Evolutionary conservation across 2,329 filamentous ascomycete genomes (phyloP).

Genomic region (Aspergillus pseudoviridinutans): DNA sequence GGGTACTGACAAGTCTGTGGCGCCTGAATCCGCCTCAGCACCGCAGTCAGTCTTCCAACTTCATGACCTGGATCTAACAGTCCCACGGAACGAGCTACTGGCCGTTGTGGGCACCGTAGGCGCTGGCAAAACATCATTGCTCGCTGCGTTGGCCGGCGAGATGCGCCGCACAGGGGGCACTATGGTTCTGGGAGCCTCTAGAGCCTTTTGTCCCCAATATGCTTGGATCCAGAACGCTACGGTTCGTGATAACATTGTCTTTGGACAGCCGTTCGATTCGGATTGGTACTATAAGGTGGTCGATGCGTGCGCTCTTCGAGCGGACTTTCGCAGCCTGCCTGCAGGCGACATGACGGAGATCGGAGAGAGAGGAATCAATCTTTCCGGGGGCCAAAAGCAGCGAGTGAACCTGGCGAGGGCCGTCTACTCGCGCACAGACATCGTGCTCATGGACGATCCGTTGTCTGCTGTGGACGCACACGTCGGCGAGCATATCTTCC

Average conservation of each 20-base stretch:
- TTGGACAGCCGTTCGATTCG: conserved; percentile 57
- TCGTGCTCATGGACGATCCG: conserved; percentile 57
- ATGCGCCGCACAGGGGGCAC: conserved; percentile 71
- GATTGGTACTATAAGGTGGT: conserved; percentile 16
- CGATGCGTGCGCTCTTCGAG: conserved; percentile 14
- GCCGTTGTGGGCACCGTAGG: conserved; percentile 64
- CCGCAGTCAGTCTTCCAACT: not conserved
- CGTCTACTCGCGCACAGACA: conserved; percentile 58
- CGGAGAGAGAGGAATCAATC: conserved; percentile 44
- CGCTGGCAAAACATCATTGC: conserved; percentile 81
- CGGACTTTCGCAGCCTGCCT: conserved; percentile 26
- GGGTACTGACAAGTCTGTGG: not conserved
- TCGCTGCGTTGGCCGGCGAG: conserved; percentile 85
- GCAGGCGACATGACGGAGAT: conserved; percentile 38
- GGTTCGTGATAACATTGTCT: conserved; percentile 74
- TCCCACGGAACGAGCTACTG: conserved; percentile 35
- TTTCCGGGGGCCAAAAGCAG: conserved; percentile 45
- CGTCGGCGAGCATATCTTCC: conserved; percentile 68
- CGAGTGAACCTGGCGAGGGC: conserved; percentile 58
- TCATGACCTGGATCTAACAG: not conserved
- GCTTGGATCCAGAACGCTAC: conserved; percentile 87
- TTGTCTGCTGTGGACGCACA: conserved; percentile 48
- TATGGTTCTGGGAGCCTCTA: conserved; percentile 1
- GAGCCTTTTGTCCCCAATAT: conserved; percentile 66
- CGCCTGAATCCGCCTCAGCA: not conserved